Conservation (phyloP, 2,329 filamentous ascomycete genomes). For the Alternaria incomplexa region DNA sequence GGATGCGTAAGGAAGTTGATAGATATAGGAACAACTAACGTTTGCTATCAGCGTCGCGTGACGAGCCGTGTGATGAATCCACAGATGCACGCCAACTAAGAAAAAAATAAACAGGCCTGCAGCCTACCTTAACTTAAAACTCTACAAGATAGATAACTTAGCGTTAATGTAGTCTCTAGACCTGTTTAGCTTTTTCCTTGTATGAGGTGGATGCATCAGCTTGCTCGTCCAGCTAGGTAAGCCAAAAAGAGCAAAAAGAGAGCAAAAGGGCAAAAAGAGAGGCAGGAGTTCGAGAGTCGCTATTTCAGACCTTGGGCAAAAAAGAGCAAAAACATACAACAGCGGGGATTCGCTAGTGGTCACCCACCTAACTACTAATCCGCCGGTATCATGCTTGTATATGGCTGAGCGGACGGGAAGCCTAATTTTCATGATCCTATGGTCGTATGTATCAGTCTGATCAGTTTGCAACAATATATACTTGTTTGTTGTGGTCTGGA, state of each 20-base stretch:
- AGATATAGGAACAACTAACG: not conserved
- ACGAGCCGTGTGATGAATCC: not conserved
- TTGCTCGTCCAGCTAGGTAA: not conserved
- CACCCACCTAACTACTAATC: not conserved
- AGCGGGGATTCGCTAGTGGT: not conserved
- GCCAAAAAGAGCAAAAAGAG: not conserved
- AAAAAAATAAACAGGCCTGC: too few relatives aligned
- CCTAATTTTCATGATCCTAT: not conserved
- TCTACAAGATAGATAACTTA: too few relatives aligned
- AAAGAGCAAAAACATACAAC: not conserved
- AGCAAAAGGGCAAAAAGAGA: not conserved
- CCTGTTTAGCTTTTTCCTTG: too few relatives aligned
- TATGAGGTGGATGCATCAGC: not conserved
- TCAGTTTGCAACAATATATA: rapidly evolving
- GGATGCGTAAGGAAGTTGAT: not conserved
- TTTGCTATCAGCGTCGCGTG: not conserved
- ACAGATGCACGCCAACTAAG: too few relatives aligned
- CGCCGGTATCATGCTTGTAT: not conserved
- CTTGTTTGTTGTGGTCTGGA: rapidly evolving
- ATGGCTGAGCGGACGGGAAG: not conserved
- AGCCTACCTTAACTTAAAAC: too few relatives aligned
- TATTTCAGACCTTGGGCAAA: not conserved
- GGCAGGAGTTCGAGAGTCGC: not conserved
- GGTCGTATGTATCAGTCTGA: not conserved
- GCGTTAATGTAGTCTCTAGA: too few relatives aligned